Percentiles rank a stretch among this genome's conserved stretches.
Evolutionary conservation across 805 yeast species (phyloP).

Genomic region (Yamadazyma akitaensis): DNA sequence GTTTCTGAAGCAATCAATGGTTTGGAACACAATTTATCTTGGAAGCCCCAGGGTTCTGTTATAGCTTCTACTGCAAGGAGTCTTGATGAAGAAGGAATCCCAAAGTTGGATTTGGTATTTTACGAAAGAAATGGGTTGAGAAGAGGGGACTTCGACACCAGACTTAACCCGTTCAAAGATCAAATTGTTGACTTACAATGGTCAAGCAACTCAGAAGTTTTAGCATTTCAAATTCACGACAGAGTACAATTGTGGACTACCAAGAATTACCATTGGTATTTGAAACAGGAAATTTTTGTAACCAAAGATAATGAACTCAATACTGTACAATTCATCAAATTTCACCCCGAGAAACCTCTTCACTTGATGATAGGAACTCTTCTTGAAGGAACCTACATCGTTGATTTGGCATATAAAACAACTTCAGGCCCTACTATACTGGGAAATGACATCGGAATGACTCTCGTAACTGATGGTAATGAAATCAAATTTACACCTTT

Average conservation of each 20-base stretch:
- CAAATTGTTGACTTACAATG: conserved; percentile 58
- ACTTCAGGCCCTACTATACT: conserved; percentile 64
- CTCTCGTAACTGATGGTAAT: conserved; percentile 75
- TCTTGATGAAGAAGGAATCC: conserved; percentile 49
- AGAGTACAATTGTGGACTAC: conserved; percentile 85
- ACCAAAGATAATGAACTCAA: conserved; percentile 21
- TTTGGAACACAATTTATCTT: conserved; percentile 66
- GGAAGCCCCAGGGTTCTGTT: conserved; percentile 90
- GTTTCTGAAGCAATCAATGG: conserved; percentile 89
- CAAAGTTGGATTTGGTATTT: conserved; percentile 58
- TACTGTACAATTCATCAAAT: conserved; percentile 48
- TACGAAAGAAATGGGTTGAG: conserved; percentile 92
- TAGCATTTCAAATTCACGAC: conserved; percentile 62
- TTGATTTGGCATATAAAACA: conserved; percentile 63
- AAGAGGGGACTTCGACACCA: conserved; percentile 77
- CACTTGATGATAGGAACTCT: conserved; percentile 65
- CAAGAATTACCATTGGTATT: conserved; percentile 93
- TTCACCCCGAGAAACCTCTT: conserved; percentile 89
- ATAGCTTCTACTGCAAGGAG: conserved; percentile 80
- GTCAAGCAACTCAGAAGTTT: conserved; percentile 77
- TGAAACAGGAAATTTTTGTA: conserved; percentile 69
- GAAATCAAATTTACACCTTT: conserved; percentile 76
- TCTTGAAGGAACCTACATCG: conserved; percentile 47
- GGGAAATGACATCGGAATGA: conserved; percentile 75
- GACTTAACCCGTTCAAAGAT: conserved; percentile 49